Conservation (phyloP, 225 moss, liverwort and hornwort species). For the Neckera pumila region DNA sequence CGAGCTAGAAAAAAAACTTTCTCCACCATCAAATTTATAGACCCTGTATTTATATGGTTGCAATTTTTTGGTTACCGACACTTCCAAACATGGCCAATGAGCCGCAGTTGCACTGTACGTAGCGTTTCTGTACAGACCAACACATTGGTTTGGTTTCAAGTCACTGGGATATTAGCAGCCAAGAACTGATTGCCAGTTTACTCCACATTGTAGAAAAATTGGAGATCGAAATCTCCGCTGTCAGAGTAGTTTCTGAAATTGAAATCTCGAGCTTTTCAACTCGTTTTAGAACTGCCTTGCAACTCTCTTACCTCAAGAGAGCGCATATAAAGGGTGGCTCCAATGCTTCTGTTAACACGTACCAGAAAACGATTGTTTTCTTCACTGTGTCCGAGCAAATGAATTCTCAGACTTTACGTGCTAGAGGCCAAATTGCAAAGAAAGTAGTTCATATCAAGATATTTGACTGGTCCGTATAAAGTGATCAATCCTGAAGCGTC, state of each 20-base stretch:
- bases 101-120: not conserved
- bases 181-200: not conserved
- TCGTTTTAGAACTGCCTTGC: not conserved
- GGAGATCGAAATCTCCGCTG: not conserved
- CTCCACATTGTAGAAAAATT: not conserved
- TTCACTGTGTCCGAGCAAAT: not conserved
- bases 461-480: no score
- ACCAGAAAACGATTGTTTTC: not conserved
- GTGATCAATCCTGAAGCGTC: not conserved
- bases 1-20: not conserved
- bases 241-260: not conserved
- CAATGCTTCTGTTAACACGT: not conserved
- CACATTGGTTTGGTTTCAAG: not conserved
- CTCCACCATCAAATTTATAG: not conserved
- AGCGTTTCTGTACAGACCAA: not conserved
- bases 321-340: no score
- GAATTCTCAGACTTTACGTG: no score
- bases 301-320: not conserved
- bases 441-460: not conserved
- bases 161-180: not conserved
- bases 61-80: not conserved
- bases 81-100: not conserved
- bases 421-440: not conserved
- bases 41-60: constrained; percentile 5
- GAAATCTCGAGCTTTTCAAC: not conserved